These are phyloP conservation scores for Toxoplasma gondii DNA, from an alignment of 169 alveolate genomes.

Conservation along the genomic window DNA sequence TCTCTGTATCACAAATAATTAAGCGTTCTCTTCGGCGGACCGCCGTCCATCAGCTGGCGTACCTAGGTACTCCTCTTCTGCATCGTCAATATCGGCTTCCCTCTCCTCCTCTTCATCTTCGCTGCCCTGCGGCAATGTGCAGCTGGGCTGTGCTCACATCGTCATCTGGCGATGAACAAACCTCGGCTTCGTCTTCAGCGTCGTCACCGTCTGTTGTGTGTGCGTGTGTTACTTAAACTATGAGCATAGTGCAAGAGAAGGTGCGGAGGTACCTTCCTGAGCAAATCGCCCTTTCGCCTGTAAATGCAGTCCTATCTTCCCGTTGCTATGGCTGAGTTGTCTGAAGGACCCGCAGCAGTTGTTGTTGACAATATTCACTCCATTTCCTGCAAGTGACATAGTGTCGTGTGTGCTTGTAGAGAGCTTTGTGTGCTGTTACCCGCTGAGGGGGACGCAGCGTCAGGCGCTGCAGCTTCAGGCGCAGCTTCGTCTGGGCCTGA, in stretches of 20 bases:
- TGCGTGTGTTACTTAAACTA: neutral
- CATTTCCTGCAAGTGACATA: neutral
- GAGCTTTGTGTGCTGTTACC: neutral
- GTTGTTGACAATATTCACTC: neutral
- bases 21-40: neutral
- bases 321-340: neutral
- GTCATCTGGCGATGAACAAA: neutral
- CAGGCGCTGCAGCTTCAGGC: neutral
- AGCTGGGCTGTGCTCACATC: neutral
- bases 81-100: slow-evolving; percentile 36
- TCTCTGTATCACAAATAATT: neutral
- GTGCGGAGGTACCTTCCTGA: neutral
- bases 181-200: slow-evolving; percentile 35
- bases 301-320: neutral
- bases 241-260: neutral
- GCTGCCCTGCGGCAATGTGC: neutral
- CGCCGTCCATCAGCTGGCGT: neutral
- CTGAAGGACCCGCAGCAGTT: slow-evolving; percentile 35
- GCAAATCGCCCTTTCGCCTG: slow-evolving; percentile 11
- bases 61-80: slow-evolving; percentile 22
- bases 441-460: neutral
- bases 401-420: neutral
- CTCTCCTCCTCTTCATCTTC: slow-evolving; percentile 33
- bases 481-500: neutral
- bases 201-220: neutral